Conservation (phyloP, 306 rosid genomes). For the Cicer bijugum region DNA sequence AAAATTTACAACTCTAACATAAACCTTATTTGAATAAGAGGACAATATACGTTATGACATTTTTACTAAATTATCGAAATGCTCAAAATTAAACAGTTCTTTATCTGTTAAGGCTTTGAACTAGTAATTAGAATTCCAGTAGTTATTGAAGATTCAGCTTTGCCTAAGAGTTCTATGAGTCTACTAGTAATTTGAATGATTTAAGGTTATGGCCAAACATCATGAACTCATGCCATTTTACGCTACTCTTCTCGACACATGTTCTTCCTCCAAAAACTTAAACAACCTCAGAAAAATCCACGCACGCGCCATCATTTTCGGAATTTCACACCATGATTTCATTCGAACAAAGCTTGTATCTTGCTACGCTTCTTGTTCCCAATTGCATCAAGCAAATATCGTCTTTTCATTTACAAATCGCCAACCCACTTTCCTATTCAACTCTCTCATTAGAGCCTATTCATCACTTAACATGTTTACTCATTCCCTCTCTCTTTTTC, state of each 20-base stretch:
- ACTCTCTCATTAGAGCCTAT: conserved; percentile 66
- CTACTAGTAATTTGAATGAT: too few species aligned
- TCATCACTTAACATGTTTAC: conserved; percentile 56
- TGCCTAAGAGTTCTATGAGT: too few species aligned
- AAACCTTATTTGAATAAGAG: too few species aligned
- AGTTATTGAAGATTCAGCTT: too few species aligned
- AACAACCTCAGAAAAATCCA: conserved; percentile 58
- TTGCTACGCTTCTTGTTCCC: conserved; percentile 66
- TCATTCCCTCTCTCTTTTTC: conserved; percentile 60
- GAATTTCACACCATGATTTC: conserved; percentile 58
- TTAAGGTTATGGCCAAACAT: conserved; percentile 19
- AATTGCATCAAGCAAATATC: conserved; percentile 54
- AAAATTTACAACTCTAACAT: too few species aligned
- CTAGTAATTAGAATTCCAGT: too few species aligned
- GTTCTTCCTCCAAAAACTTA: conserved; percentile 51
- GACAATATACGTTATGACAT: too few species aligned
- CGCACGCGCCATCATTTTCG: conserved; percentile 46
- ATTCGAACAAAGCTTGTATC: conserved; percentile 62
- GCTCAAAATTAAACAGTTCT: too few species aligned
- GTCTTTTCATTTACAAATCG: conserved; percentile 66
- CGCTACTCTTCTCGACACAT: conserved; percentile 55
- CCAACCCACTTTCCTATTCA: conserved; percentile 67
- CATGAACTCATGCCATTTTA: conserved; percentile 46
- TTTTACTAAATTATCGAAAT: too few species aligned
- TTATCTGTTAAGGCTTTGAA: too few species aligned